phyloP scores from a whole-genome alignment of 2,329 filamentous ascomycete genomes.

The Fusarium sp. region DNA sequence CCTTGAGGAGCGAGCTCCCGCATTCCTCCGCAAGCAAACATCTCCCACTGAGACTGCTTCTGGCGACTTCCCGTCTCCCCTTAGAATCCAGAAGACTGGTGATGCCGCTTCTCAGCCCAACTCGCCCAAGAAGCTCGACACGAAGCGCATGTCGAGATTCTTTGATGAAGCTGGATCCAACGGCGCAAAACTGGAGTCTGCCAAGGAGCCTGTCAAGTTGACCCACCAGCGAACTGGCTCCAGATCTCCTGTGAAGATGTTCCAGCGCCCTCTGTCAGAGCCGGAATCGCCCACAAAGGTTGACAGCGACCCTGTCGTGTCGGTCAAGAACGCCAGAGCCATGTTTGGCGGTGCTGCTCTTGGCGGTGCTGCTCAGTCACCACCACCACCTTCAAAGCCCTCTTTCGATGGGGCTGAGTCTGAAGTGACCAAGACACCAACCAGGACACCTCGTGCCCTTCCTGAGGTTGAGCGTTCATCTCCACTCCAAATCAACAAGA shows the following conservation, averaged over 20 bases:
- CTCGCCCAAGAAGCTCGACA: slow-evolving; percentile 69
- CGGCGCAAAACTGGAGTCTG: slow-evolving; percentile 42
- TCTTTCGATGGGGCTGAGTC: slow-evolving; percentile 39
- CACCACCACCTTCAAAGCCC: slow-evolving; percentile 37
- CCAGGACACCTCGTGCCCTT: slow-evolving; percentile 33
- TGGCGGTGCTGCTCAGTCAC: slow-evolving; percentile 43
- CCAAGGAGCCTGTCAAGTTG: slow-evolving; percentile 43
- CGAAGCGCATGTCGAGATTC: slow-evolving; percentile 71
- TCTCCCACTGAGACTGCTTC: slow-evolving; percentile 40
- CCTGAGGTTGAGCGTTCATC: slow-evolving; percentile 33
- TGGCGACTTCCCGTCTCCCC: slow-evolving; percentile 43
- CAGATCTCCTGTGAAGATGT: slow-evolving; percentile 53
- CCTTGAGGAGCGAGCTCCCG: slow-evolving; percentile 29
- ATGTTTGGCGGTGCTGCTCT: slow-evolving; percentile 49
- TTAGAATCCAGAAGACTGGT: slow-evolving; percentile 46
- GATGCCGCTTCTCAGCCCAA: slow-evolving; percentile 57
- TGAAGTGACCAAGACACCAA: slow-evolving; percentile 32
- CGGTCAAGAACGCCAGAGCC: slow-evolving; percentile 51
- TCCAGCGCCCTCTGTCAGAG: slow-evolving; percentile 47
- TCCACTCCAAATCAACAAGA: slow-evolving; percentile 41
- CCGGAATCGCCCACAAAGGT: slow-evolving; percentile 49
- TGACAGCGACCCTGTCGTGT: slow-evolving; percentile 51
- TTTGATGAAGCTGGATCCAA: slow-evolving; percentile 57
- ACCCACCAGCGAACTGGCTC: slow-evolving; percentile 52
- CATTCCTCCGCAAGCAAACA: slow-evolving; percentile 38